phyloP scores from a whole-genome alignment of 805 yeast species.

The Metschnikowia colocasiae region DNA sequence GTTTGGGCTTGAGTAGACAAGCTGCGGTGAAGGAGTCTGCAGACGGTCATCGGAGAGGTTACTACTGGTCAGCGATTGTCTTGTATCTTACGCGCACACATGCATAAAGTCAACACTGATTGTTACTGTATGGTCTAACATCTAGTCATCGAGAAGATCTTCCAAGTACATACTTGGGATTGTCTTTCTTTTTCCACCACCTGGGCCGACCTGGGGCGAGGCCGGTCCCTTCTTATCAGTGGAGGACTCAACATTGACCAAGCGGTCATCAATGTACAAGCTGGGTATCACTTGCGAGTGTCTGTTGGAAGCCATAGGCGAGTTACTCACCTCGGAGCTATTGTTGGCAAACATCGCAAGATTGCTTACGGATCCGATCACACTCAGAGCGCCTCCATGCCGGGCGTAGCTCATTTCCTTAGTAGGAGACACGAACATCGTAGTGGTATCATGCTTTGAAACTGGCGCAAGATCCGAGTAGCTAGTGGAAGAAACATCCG shows the following conservation, averaged over 20 bases:
- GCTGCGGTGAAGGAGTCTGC: not conserved
- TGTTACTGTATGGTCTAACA: not conserved
- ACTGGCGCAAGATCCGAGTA: constrained; percentile 28
- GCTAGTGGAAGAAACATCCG: constrained; percentile 27
- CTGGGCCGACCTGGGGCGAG: constrained; percentile 11
- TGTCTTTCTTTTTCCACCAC: constrained; percentile 26
- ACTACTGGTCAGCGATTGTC: not conserved
- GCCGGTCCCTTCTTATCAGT: constrained; percentile 13
- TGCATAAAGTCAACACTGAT: not conserved
- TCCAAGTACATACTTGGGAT: constrained; percentile 51
- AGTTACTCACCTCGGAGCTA: constrained; percentile 19
- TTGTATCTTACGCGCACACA: not conserved
- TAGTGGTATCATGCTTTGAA: constrained; percentile 40
- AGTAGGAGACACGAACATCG: constrained; percentile 75
- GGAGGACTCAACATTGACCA: constrained; percentile 33
- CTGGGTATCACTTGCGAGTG: constrained; percentile 33
- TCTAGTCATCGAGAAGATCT: constrained; percentile 41
- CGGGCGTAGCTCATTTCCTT: constrained; percentile 57
- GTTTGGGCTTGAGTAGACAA: not conserved
- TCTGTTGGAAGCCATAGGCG: constrained; percentile 21
- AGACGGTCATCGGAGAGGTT: not conserved
- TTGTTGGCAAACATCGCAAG: constrained; percentile 13
- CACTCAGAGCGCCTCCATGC: constrained; percentile 13
- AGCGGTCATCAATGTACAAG: constrained; percentile 37
- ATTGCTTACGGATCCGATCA: constrained; percentile 19